Conservation (phyloP, 73 alveolate genomes). For the Loxodes magnus region DNA sequence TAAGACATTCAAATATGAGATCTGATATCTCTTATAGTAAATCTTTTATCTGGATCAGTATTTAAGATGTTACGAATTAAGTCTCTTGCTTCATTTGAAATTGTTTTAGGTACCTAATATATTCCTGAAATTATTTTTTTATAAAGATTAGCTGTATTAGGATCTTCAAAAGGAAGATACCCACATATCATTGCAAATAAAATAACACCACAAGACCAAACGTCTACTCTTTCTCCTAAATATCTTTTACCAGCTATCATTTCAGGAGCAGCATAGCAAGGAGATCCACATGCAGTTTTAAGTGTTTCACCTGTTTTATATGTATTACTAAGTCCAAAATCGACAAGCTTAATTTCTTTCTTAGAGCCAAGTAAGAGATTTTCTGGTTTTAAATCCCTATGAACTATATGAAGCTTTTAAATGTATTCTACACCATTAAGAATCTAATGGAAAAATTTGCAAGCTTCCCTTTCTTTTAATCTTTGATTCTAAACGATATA, state of each 20-base stretch:
- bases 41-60: too few relatives aligned
- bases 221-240: conserved; percentile 11
- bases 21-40: conserved; percentile 34
- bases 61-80: background rate
- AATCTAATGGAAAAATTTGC: conserved; percentile 24
- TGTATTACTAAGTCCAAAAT: too few relatives aligned
- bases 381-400: too few relatives aligned
- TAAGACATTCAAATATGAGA: conserved; percentile 29
- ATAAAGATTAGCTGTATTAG: conserved; percentile 18
- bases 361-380: conserved; percentile 15
- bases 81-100: conserved; percentile 7
- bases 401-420: conserved; percentile 45
- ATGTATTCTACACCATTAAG: conserved; percentile 39
- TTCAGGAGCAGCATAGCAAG: conserved; percentile 67
- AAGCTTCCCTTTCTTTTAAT: conserved; percentile 23
- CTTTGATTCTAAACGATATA: conserved; percentile 8
- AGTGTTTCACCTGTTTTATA: conserved; percentile 14
- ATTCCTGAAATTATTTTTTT: conserved; percentile 14
- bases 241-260: conserved; percentile 23
- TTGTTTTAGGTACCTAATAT: conserved; percentile 6
- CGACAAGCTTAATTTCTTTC: conserved; percentile 9
- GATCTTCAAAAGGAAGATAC: too few relatives aligned
- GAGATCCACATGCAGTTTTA: conserved; percentile 58
- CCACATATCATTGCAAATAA: too few relatives aligned
- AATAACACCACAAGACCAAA: conserved; percentile 22